Evolutionary conservation across 768 basidiomycete genomes (phyloP), one percentile per base, ranked within the genome.

Genomic region (Trametes sanguinea): DNA sequence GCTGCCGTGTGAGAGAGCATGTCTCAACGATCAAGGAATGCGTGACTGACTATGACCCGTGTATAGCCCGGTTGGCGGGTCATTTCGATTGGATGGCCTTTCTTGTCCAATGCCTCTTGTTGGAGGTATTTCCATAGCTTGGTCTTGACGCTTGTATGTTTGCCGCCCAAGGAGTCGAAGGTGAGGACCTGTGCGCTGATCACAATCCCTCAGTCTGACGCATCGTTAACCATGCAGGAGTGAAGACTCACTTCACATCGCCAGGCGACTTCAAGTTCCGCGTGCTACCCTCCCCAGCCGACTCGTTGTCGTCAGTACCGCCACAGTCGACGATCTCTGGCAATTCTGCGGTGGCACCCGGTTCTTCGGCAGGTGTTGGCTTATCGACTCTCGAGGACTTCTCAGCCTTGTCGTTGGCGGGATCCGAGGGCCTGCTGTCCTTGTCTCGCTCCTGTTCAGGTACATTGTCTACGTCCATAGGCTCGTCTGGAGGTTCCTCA

Each of bases 81-180:
- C 5, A 67, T 42, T 8, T 68, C 68, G 11, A 69, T 16, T 2
- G 27, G 32, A 32, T 29, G 6, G 1, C 62, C 60, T 53, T 70
- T 72, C 76, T 94, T 95, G 70, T 93, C 86, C 63, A 76, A 76
- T 0, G 95, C 95, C 71, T 99, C 97, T 66, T 80, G 74, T 39
- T 74, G 74, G 22, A 98, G 83, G 73, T 96, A 99, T 30, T 75
- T 67, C 44, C 73, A 74, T 17, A 99, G 81, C 37, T 79, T 81
- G 51, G 77, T 87, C 44, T 80, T 73, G 4, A 85, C 93, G 35
- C 84, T 80, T 0, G 80, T 79, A 73, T 98, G 95, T n/a, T 77
- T 76, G 13, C 78, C 76, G 4, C 90, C 89, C 48, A 99, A 81
- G 1, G 96, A 98, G 72, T 99, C 97, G 57, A 99, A 83, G 0